Conservation (phyloP, 2,329 filamentous ascomycete genomes). For the Lachnellula occidentalis region DNA sequence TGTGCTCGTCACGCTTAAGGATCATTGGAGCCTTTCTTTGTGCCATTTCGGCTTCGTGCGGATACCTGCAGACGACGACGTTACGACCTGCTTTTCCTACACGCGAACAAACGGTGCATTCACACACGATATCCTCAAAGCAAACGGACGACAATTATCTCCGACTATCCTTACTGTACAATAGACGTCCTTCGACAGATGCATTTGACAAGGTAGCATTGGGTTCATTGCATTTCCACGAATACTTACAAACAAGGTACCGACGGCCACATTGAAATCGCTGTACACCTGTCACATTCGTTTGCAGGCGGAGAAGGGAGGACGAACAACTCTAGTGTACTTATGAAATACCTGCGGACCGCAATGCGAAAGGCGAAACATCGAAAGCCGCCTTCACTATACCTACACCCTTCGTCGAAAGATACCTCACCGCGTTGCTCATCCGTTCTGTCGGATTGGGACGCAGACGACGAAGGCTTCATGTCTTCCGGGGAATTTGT, state of each 20-base stretch:
- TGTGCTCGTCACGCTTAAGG: constrained; percentile 11
- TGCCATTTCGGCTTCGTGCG: constrained; percentile 24
- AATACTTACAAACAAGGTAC: neutral
- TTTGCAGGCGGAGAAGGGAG: constrained; percentile 10
- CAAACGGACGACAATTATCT: constrained; percentile 15
- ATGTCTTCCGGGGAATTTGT: constrained; percentile 42
- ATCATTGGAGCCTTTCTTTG: constrained; percentile 21
- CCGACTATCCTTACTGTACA: constrained; percentile 15
- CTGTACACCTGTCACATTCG: neutral
- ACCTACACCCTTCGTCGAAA: constrained; percentile 24
- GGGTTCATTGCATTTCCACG: constrained; percentile 12
- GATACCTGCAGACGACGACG: constrained; percentile 25
- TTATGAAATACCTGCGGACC: constrained; percentile 34
- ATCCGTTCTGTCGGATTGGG: constrained; percentile 34
- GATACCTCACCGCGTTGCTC: constrained; percentile 29
- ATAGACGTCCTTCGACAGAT: constrained; percentile 20
- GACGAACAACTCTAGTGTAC: constrained; percentile 50
- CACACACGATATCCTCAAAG: constrained; percentile 11
- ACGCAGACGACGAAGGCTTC: constrained; percentile 44
- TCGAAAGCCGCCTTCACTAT: constrained; percentile 28
- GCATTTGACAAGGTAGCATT: constrained; percentile 22
- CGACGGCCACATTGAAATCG: neutral
- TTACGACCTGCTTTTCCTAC: constrained; percentile 22
- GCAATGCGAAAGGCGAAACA: constrained; percentile 32
- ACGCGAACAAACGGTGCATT: constrained; percentile 14